A percentile compares a stretch with the other conserved stretches of the same genome.
Evolutionary conservation across 352 stramenopile species (phyloP).

Genomic region (Pythium scleroteichum): DNA sequence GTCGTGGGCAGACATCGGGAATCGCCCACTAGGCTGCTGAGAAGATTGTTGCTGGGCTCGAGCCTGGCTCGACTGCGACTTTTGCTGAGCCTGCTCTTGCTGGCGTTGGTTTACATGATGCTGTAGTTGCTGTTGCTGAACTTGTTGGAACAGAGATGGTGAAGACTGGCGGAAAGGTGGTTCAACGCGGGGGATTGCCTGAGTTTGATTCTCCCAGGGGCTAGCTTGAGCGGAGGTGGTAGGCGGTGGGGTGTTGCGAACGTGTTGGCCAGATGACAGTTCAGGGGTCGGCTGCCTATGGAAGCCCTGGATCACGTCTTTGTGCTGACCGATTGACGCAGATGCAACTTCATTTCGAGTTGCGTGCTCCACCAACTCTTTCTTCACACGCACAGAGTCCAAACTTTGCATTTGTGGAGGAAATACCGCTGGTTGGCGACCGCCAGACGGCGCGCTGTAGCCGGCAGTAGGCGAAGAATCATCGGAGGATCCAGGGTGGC

Average conservation of each 20-base stretch:
- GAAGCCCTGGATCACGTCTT: background rate
- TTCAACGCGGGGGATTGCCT: background rate
- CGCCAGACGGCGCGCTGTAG: background rate
- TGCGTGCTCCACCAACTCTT: conserved; percentile 21
- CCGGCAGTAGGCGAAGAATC: conserved; percentile 1
- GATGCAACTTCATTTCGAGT: conserved; percentile 5
- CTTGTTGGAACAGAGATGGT: conserved; percentile 14
- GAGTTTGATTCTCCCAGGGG: background rate
- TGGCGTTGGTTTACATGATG: conserved; percentile 4
- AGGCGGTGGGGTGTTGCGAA: background rate
- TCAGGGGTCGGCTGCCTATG: background rate
- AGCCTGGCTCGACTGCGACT: background rate
- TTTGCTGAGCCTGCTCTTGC: conserved; percentile 8
- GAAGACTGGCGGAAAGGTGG: conserved; percentile 14
- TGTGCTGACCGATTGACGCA: background rate
- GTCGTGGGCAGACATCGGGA: conserved; percentile 13
- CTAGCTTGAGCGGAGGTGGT: background rate
- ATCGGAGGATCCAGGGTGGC: conserved; percentile 3
- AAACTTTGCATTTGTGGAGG: conserved; percentile 10
- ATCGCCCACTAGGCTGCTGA: conserved; percentile 3
- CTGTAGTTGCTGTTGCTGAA: conserved; percentile 18
- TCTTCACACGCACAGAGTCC: conserved; percentile 20
- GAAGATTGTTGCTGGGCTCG: background rate
- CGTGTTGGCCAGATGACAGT: background rate
- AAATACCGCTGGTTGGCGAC: background rate